phyloP scores from a whole-genome alignment of 2,329 filamentous ascomycete species.

The Arthrobotrys sphaeroides region DNA sequence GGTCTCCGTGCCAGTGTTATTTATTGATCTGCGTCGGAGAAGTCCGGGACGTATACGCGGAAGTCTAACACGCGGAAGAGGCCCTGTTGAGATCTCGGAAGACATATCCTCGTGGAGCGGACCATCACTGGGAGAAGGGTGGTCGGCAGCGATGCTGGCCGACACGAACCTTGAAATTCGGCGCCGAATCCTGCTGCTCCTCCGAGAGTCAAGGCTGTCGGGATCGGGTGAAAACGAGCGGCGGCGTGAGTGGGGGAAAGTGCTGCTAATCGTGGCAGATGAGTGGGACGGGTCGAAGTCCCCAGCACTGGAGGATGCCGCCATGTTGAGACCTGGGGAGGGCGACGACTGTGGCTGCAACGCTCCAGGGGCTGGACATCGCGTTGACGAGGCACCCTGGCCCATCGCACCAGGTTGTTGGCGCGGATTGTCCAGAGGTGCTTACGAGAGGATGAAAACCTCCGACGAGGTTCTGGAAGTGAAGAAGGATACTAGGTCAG shows the following conservation, averaged over 20 bases:
- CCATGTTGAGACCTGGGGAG: slow-evolving; percentile 10
- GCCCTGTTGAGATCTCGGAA: not conserved
- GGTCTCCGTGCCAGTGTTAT: not conserved
- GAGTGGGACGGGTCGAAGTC: not conserved
- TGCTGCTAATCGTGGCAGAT: not conserved
- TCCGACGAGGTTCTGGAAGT: not conserved
- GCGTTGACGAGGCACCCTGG: slow-evolving; percentile 52
- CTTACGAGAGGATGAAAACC: slow-evolving; percentile 10
- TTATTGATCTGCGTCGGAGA: slow-evolving; percentile 25
- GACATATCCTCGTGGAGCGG: not conserved
- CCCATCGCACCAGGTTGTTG: slow-evolving; percentile 52
- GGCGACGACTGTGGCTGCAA: slow-evolving; percentile 22
- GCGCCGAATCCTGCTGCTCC: slow-evolving; percentile 44
- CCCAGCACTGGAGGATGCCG: slow-evolving; percentile 8
- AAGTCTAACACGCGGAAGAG: slow-evolving; percentile 17
- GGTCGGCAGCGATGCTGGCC: slow-evolving; percentile 19
- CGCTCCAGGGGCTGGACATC: slow-evolving; percentile 44
- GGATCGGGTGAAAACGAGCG: slow-evolving; percentile 51
- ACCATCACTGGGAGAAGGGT: not conserved
- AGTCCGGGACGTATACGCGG: slow-evolving; percentile 32
- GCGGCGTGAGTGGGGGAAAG: slow-evolving; percentile 14
- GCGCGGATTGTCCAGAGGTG: slow-evolving; percentile 49
- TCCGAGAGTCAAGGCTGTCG: slow-evolving; percentile 42
- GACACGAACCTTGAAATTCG: slow-evolving; percentile 51
- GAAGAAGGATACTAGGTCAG: not conserved